Evolutionary conservation across 2,329 filamentous ascomycete species (phyloP), one percentile per base, ranked within the genome.

Genomic region (Coleophoma eucalyptorum): DNA sequence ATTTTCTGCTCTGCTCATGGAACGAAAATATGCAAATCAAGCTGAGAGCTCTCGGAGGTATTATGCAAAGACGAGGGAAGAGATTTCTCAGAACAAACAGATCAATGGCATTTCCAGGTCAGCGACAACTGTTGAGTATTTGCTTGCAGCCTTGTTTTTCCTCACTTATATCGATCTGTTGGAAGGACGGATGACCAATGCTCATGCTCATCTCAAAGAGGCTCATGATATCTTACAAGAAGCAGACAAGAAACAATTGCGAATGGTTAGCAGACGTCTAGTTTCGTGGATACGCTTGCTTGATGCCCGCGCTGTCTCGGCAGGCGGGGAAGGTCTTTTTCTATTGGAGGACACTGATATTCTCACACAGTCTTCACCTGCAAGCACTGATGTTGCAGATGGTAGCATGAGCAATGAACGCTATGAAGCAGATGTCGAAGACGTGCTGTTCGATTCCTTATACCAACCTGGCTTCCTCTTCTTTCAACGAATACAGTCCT

Each of bases 401-500:
- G 59, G 49, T 54, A 70, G 19, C 59, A n/a, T n/a, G n/a, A 64
- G 11, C 26, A 53, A 71, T 71, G 47, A 55, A 10, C 21, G 48
- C 12, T 15, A 33, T 33, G 55, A 56, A 41, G 45, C 52, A 3
- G 49, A 55, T 43, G 48, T 58, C 12, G 74, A 79, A 45, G 75
- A 80, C 38, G 72, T 77, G 1, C 64, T 82, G 0, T 80, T 80
- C 52, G 76, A 80, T 52, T 70, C 77, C 0, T 62, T 81, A 3
- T 80, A 79, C 54, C 74, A 78, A n/a, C 78, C 77, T 0, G 77
- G 77, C 0, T 73, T 80, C 18, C 66, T 77, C 3, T 82, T 83
- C 61, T 82, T 78, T 55, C 78, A 81, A 49, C 78, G 80, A 53
- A 76, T 81, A 0, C 78, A 79, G 58, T 77, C 73, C 33, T 80